A percentile compares a stretch with the other conserved stretches of the same genome.
Evolutionary conservation across 78 protist species (phyloP).

Genomic region (Polysphondylium violaceum): DNA sequence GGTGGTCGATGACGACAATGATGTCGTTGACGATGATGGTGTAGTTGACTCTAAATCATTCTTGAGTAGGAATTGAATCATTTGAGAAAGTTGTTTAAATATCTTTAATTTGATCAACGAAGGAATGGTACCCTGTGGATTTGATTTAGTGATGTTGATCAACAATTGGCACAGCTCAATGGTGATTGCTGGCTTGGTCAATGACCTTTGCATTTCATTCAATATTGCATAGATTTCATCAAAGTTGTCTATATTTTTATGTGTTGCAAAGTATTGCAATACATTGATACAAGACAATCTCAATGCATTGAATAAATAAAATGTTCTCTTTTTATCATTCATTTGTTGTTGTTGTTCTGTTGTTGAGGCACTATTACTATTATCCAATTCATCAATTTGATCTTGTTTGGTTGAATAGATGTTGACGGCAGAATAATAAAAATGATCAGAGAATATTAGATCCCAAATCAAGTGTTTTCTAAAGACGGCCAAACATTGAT

Average conservation of each 20-base stretch:
- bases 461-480: slow-evolving; percentile 38
- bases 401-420: not conserved
- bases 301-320: slow-evolving; percentile 30
- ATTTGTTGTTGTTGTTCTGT: not conserved
- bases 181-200: slow-evolving; percentile 18
- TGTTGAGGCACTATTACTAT: not conserved
- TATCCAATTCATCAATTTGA: not conserved
- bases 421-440: slow-evolving; percentile 12
- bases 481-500: not conserved
- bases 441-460: slow-evolving; percentile 14
- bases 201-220: slow-evolving; percentile 12
- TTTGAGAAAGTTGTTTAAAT: slow-evolving; percentile 26
- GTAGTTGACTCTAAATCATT: not conserved
- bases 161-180: slow-evolving; percentile 48
- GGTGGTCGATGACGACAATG: not conserved
- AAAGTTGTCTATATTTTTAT: slow-evolving; percentile 24
- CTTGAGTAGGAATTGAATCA: not conserved
- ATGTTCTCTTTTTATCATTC: not conserved
- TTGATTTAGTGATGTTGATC: slow-evolving; percentile 52
- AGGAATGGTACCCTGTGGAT: slow-evolving; percentile 6
- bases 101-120: slow-evolving; percentile 25
- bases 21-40: not conserved
- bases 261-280: slow-evolving; percentile 36
- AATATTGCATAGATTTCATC: slow-evolving; percentile 43
- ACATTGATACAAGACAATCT: not conserved